Conservation (phyloP, 768 basidiomycete genomes). For the Phlegmacium glaucopus region DNA sequence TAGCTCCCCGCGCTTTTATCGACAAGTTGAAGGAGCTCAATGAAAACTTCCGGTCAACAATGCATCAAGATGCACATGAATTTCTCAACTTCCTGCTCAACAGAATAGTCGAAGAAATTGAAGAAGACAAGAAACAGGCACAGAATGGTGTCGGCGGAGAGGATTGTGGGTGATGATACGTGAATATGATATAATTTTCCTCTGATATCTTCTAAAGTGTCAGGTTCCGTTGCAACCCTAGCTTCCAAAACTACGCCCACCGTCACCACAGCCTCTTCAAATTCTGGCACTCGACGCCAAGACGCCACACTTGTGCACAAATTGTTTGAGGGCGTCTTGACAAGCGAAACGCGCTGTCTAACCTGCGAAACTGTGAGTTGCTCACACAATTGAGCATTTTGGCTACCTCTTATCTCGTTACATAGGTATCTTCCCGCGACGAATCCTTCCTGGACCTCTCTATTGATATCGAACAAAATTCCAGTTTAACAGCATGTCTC, state of each 20-base stretch:
- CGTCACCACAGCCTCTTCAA: slow-evolving; percentile 39
- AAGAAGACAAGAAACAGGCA: slow-evolving; percentile 57
- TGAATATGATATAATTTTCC: no score
- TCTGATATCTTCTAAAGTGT: slow-evolving; percentile 36
- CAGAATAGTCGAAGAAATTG: slow-evolving; percentile 89
- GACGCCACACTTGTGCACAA: slow-evolving; percentile 82
- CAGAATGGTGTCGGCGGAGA: slow-evolving; percentile 43
- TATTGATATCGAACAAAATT: slow-evolving; percentile 98
- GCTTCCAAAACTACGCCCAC: slow-evolving; percentile 42
- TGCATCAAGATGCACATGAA: slow-evolving; percentile 99
- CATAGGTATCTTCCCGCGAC: slow-evolving; percentile 87
- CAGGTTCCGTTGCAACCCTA: slow-evolving; percentile 56
- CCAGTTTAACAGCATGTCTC: slow-evolving; percentile 93
- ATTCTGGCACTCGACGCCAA: slow-evolving; percentile 42
- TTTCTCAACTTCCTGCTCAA: slow-evolving; percentile 95
- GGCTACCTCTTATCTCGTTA: slow-evolving; percentile 4
- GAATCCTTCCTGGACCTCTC: slow-evolving; percentile 98
- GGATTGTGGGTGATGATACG: slow-evolving; percentile 51
- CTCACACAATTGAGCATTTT: slow-evolving; percentile 5
- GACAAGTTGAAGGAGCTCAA: slow-evolving; percentile 93
- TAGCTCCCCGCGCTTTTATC: slow-evolving; percentile 89
- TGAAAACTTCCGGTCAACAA: slow-evolving; percentile 83
- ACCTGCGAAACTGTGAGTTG: slow-evolving; percentile 91
- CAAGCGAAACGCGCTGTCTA: slow-evolving; percentile 96
- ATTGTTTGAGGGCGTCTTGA: slow-evolving; percentile 90